phyloP scores from a whole-genome alignment of 257 asterid genomes.

The Lycium barbarum region DNA sequence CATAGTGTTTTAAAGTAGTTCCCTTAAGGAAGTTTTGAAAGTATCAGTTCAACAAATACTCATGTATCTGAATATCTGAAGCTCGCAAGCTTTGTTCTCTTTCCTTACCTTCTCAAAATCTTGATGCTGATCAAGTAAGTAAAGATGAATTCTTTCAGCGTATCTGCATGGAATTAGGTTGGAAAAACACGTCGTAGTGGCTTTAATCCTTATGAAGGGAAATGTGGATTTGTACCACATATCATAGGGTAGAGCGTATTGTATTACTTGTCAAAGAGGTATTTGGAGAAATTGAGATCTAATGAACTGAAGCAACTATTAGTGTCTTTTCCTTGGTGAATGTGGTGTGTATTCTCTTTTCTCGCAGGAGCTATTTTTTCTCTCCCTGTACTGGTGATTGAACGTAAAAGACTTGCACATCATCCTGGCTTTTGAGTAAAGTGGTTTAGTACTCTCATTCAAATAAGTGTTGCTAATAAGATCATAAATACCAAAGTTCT shows the following conservation, averaged over 20 bases:
- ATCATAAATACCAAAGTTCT: neutral
- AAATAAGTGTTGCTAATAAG: neutral
- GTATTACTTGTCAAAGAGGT: neutral
- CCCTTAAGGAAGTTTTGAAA: neutral
- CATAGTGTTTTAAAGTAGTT: neutral
- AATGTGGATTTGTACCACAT: neutral
- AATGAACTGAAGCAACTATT: slow-evolving; percentile 15
- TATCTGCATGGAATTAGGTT: neutral
- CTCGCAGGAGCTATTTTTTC: neutral
- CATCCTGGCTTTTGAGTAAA: neutral
- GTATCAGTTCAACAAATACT: neutral
- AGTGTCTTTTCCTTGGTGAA: neutral
- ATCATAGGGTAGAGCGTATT: neutral
- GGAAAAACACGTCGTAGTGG: neutral
- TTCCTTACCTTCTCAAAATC: neutral
- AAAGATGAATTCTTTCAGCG: neutral
- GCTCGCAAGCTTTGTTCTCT: neutral
- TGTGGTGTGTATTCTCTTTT: neutral
- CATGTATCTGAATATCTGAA: neutral
- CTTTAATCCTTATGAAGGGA: slow-evolving; percentile 6
- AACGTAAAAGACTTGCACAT: neutral
- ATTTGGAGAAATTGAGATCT: neutral
- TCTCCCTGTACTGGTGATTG: neutral
- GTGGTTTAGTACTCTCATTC: neutral
- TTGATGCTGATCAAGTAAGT: neutral